phyloP scores from a whole-genome alignment of 2,329 filamentous ascomycete species.

The Aspergillus thermomutatus region DNA sequence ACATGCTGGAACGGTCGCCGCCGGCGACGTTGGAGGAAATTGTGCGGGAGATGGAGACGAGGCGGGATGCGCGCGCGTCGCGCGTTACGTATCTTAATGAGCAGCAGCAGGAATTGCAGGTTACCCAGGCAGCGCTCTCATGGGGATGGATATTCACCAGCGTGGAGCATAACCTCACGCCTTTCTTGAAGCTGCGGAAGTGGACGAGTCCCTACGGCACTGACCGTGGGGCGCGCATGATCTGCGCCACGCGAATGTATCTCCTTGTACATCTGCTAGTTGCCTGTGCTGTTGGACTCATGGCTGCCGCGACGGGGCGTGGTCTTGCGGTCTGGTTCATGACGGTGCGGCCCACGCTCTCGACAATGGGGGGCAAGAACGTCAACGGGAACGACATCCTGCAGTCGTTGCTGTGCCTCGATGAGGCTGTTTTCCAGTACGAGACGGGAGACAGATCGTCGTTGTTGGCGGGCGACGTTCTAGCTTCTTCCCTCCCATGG shows the following conservation, averaged over 20 bases:
- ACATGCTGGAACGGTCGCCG: not conserved
- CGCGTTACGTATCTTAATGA: not conserved
- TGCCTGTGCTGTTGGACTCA: conserved; percentile 1
- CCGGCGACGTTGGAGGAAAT: not conserved
- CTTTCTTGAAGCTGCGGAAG: not conserved
- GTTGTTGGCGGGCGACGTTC: not conserved
- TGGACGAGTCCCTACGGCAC: conserved; percentile 4
- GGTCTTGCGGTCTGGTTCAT: conserved; percentile 2
- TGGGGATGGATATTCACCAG: not conserved
- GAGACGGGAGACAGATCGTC: not conserved
- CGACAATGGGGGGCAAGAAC: conserved; percentile 2
- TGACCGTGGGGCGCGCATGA: not conserved
- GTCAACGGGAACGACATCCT: conserved; percentile 2
- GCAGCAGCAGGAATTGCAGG: not conserved
- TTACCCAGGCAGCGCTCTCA: not conserved
- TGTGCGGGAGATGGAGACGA: not conserved
- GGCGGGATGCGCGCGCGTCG: not conserved
- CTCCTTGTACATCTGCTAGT: conserved; percentile 2
- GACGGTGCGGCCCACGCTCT: not conserved
- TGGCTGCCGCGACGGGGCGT: conserved; percentile 2
- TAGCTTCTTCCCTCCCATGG: not conserved
- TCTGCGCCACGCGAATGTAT: conserved; percentile 1
- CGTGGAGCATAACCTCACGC: not conserved
- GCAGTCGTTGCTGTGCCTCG: not conserved
- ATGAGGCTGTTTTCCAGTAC: not conserved